Conservation (phyloP, 2,329 filamentous ascomycete genomes). For the Aspergillus eucalypticola region DNA sequence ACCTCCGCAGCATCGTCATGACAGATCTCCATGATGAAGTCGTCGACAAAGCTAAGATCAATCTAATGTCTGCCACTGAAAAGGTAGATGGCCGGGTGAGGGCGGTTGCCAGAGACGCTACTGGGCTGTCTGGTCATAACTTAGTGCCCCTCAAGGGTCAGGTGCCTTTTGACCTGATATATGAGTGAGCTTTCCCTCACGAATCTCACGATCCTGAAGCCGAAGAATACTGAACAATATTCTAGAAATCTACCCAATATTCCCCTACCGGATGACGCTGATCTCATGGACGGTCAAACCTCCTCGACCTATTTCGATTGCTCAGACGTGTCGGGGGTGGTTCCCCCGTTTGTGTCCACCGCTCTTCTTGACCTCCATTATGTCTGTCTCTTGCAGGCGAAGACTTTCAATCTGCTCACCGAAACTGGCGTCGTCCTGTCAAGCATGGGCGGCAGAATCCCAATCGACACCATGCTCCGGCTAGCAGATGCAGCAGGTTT, state of each 20-base stretch:
- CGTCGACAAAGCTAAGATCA: background rate
- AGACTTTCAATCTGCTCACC: background rate
- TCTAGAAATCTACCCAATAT: slow-evolving; percentile 1
- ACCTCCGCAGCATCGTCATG: background rate
- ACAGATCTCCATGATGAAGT: background rate
- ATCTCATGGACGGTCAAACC: background rate
- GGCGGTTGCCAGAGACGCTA: background rate
- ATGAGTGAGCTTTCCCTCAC: background rate
- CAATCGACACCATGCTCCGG: background rate
- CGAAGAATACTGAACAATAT: background rate
- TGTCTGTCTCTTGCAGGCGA: background rate
- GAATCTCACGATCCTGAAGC: too few species aligned
- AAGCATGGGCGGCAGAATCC: slow-evolving; percentile 1
- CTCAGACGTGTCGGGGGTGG: background rate
- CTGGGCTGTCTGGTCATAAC: background rate
- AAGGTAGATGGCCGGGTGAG: background rate
- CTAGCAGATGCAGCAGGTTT: background rate
- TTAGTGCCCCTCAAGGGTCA: background rate
- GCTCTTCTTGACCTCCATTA: background rate
- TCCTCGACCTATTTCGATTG: background rate
- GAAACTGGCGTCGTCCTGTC: background rate
- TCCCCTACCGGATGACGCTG: background rate
- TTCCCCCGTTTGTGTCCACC: background rate
- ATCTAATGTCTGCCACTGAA: background rate
- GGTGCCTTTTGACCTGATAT: background rate